Base-by-base conservation (phyloP, 1,284 basidiomycete species). In the Thecaphora frezii region DNA sequence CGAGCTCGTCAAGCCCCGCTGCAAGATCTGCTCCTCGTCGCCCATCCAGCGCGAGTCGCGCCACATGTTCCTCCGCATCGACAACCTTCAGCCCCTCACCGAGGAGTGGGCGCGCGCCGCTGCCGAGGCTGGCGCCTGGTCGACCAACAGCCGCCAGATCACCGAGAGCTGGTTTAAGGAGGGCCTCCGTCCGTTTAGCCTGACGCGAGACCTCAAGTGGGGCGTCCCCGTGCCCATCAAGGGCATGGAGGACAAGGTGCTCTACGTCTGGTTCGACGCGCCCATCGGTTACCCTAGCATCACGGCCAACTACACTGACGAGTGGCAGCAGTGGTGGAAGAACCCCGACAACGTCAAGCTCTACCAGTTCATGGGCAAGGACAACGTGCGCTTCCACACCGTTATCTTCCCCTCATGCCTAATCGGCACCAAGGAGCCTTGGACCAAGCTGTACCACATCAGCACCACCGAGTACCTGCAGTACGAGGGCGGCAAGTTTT, bases 401-500 rank as follows among this genome's bases (percentile, higher is more conserved):
- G 88, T 98, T 51, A 92, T 93, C 77, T 98, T 89, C 83, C 96
- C 96, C 13, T 88, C 91, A 9, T 88, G 93, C 64, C 85, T 93
- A 71, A 82, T 97, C 66, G 96, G 88, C 10, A 93, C 96, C 70
- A 89, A 90, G 26, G 86, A 92, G 47, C 82, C 87, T 54, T 99
- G 96, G 94, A 97, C 94, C 33, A 91, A 84, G 80, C 84, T 98
- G 5, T 89, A 97, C 80, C 93, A 97, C 82, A 83, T 99, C 57
- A 96, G 91, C 24, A 92, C 92, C 7, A 97, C 96, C 55, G 93
- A 99, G 80, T 98, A 96, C 79, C 84, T 99, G 56, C 97, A 97
- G 78, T 99, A 98, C 80, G 96, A 98, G 80, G 91, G 91, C 51
- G 94, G 93, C 48, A 99, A 99, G 80, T 99, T 99, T 84, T 96